Percentiles rank a stretch among this genome's conserved stretches.
Evolutionary conservation across 1,284 basidiomycete species (phyloP).

Genomic region (Stygiomarasmius scandens): DNA sequence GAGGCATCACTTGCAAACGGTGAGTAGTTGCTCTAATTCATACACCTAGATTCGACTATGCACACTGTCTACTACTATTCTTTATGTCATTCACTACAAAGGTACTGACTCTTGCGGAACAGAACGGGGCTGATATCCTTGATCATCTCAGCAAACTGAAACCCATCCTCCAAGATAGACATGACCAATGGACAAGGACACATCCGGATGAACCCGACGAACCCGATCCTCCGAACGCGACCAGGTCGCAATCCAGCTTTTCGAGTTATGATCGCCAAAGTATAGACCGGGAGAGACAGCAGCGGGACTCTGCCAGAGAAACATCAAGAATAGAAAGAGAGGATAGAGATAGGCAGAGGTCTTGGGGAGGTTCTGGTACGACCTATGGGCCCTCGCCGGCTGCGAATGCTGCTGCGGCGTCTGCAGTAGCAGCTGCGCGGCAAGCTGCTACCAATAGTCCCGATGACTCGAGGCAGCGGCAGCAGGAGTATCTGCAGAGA

Average conservation of each 20-base stretch:
- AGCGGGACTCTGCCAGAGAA: constrained; percentile 25
- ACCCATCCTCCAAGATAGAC: constrained; percentile 51
- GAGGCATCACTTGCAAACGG: constrained; percentile 55
- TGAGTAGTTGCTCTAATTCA: constrained; percentile 35
- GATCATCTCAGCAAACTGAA: constrained; percentile 53
- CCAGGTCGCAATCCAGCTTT: neutral
- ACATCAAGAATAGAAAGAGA: neutral
- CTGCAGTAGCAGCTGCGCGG: constrained; percentile 25
- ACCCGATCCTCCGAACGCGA: constrained; percentile 1
- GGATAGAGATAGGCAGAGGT: neutral
- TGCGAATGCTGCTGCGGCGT: neutral
- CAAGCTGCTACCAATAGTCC: constrained; percentile 23
- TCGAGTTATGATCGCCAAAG: neutral
- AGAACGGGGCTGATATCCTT: constrained; percentile 76
- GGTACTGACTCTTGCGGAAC: constrained; percentile 2
- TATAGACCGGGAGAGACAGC: constrained; percentile 10
- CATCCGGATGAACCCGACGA: constrained; percentile 28
- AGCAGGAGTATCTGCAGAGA: constrained; percentile 25
- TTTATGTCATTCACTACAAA: neutral
- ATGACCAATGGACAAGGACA: constrained; percentile 47
- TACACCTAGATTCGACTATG: neutral
- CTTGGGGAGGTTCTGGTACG: neutral
- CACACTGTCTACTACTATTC: neutral
- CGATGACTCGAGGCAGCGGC: constrained; percentile 6
- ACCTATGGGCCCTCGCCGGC: neutral